Conservation (phyloP, 495 filamentous ascomycete genomes). For the Aspergillus conjunctus region DNA sequence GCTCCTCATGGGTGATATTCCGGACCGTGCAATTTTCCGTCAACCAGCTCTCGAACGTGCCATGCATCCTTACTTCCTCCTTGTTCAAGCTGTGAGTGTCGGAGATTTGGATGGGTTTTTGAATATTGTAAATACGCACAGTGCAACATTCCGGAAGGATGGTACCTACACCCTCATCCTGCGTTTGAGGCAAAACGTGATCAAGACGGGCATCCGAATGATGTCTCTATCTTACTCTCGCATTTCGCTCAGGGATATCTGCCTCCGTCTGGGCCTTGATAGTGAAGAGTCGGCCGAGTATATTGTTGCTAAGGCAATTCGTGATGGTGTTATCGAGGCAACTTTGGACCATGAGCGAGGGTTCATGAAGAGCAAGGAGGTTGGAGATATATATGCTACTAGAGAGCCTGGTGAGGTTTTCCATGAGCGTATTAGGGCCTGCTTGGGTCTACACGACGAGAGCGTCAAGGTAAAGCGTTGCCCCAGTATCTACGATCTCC, state of each 20-base stretch:
- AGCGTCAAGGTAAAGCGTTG: constrained; percentile 82
- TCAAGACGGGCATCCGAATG: constrained; percentile 98
- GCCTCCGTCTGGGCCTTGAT: constrained; percentile 87
- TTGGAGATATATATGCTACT: constrained; percentile 93
- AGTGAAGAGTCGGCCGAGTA: constrained; percentile 97
- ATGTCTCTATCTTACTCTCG: constrained; percentile 97
- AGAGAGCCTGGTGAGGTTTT: constrained; percentile 94
- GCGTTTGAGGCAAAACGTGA: constrained; percentile 94
- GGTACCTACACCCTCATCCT: constrained; percentile 95
- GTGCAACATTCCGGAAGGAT: constrained; percentile 83
- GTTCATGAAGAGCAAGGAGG: constrained; percentile 98
- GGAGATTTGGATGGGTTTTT: constrained; percentile 93
- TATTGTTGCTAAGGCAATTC: constrained; percentile 97
- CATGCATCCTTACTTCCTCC: constrained; percentile 85
- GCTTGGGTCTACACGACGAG: constrained; percentile 89
- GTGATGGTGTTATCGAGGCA: constrained; percentile 97
- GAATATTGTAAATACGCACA: constrained; percentile 75
- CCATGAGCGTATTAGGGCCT: constrained; percentile 92
- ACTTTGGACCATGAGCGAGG: constrained; percentile 90
- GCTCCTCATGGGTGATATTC: constrained; percentile 97
- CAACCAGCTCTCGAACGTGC: constrained; percentile 80
- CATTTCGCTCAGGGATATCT: constrained; percentile 97
- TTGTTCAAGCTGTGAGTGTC: constrained; percentile 92
- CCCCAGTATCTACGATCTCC: neutral
- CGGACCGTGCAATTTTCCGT: constrained; percentile 91